Evolutionary conservation across 306 rosid genomes (phyloP).

Genomic region (Abrus pulchellus): DNA sequence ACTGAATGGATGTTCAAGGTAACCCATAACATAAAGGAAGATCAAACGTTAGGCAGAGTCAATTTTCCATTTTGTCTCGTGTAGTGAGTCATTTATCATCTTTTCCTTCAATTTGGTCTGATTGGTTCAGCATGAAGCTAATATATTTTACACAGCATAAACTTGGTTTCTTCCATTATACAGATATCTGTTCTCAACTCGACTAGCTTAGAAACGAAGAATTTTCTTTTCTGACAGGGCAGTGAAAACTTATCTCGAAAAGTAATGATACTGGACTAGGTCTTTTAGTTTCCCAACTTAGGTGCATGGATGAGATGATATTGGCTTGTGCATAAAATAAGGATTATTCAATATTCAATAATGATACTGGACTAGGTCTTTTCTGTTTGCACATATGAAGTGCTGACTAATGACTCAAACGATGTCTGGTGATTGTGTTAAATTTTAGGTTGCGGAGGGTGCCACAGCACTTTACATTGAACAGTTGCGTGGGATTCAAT

Average conservation of each 20-base stretch:
- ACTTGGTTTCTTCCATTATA: constrained; percentile 23
- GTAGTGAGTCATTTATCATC: constrained; percentile 20
- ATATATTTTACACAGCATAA: constrained; percentile 19
- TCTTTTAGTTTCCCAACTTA: constrained; percentile 26
- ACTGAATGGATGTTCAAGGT: constrained; percentile 99
- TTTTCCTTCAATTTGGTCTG: constrained; percentile 22
- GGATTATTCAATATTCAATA: neutral
- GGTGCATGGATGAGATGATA: constrained; percentile 11
- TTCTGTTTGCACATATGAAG: constrained; percentile 2
- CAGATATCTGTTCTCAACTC: constrained; percentile 16
- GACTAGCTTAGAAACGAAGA: neutral
- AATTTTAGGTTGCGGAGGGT: constrained; percentile 93
- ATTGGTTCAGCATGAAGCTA: constrained; percentile 39
- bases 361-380: neutral
- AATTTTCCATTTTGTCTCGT: constrained; percentile 24
- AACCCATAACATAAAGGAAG: constrained; percentile 33
- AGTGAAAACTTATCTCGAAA: neutral
- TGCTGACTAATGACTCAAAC: neutral
- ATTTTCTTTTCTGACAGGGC: neutral
- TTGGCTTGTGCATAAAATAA: neutral
- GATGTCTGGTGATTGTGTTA: neutral
- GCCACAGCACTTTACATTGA: constrained; percentile 93
- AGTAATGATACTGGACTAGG: neutral
- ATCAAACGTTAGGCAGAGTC: neutral
- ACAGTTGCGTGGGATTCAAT: constrained; percentile 87